Percentiles rank a stretch among this genome's conserved stretches.
Conservation (phyloP, 2,329 filamentous ascomycete species). For the Orbilia blumenaviensis region DNA sequence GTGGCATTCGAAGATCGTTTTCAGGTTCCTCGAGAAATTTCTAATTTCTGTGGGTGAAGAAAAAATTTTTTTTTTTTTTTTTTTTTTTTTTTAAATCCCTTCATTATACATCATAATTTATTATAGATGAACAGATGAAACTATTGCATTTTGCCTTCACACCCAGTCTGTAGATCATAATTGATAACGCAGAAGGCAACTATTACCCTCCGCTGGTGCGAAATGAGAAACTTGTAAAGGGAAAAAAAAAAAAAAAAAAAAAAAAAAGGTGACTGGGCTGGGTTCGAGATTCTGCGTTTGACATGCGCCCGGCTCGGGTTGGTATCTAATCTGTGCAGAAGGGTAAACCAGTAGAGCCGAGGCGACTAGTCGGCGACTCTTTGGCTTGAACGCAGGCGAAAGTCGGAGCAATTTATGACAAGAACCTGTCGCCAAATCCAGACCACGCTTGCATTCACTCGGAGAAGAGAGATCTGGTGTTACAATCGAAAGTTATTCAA, state of each 20-base stretch:
- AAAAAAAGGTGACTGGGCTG: too few species aligned
- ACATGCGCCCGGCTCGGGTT: constrained; percentile 25
- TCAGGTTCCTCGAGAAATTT: constrained; percentile 3
- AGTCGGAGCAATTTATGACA: constrained; percentile 35
- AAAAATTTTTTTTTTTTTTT: constrained; percentile 1
- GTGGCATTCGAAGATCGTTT: constrained; percentile 13
- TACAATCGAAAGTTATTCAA: constrained; percentile 20
- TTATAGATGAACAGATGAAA: neutral
- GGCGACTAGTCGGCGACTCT: constrained; percentile 51
- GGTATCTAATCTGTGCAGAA: constrained; percentile 36
- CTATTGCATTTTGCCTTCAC: constrained; percentile 33
- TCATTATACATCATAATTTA: too few species aligned
- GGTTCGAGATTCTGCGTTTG: constrained; percentile 25
- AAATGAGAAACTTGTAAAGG: neutral
- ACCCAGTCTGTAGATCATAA: constrained; percentile 17
- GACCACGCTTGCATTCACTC: constrained; percentile 29
- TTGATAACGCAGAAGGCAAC: constrained; percentile 13
- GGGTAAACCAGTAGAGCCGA: constrained; percentile 20
- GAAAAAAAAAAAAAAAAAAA: neutral
- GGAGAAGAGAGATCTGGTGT: constrained; percentile 25
- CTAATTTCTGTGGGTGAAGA: neutral
- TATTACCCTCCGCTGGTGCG: constrained; percentile 18
- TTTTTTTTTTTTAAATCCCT: constrained; percentile 3
- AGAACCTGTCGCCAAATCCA: constrained; percentile 47
- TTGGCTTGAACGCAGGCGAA: constrained; percentile 37